Base-by-base conservation (phyloP, 1,284 basidiomycete species). In the Cutaneotrichosporon cyanovorans region DNA sequence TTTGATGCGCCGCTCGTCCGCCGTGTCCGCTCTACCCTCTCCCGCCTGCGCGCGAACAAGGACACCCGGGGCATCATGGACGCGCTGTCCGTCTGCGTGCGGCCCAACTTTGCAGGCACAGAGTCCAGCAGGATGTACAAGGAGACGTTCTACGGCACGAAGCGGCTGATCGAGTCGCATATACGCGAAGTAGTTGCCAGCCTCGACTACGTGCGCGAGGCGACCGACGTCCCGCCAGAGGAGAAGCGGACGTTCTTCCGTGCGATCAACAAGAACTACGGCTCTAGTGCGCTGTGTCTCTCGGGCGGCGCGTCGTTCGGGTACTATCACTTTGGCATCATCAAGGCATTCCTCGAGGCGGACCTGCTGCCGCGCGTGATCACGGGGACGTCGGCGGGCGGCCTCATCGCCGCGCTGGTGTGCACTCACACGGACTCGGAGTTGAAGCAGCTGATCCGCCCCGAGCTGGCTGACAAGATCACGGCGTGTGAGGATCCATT, bases 181-280 rank as follows among this genome's bases (percentile, higher is more conserved):
- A 76, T 89, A 48, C 75, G 80, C 33, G 90, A 95, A 64, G 81
- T 88, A 50, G 82, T 82, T 63, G 75, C 71, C 25, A 80, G 84
- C 1, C 73, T 96, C 5, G 77, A 79, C 56, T 88, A 80, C 62
- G 78, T 96, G 37, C 78, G 87, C 4, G 77, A 82, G 20, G 80
- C 86, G 0, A 74, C 78, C 0, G 81, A 84, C 30, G 73, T 97
- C 7, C 80, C 85, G 0, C 73, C 81, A 9, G 87, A 95, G 53
- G 89, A 95, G 71, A 98, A 97, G 75, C 81, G 82, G 56, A 78
- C 81, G 5, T 96, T 99, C 69, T 98, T 95, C 75, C 85, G 87
- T 66, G 82, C 80, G 50, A 81, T 85, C 36, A 89, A 88, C 63
- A 86, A 76, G 50, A 95, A 96, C 69, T 79, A 95, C 20, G 93